Evolutionary conservation across 2,329 filamentous ascomycete species (phyloP), one percentile per base, ranked within the genome.

Genomic region (Trichoderma oligosporum): DNA sequence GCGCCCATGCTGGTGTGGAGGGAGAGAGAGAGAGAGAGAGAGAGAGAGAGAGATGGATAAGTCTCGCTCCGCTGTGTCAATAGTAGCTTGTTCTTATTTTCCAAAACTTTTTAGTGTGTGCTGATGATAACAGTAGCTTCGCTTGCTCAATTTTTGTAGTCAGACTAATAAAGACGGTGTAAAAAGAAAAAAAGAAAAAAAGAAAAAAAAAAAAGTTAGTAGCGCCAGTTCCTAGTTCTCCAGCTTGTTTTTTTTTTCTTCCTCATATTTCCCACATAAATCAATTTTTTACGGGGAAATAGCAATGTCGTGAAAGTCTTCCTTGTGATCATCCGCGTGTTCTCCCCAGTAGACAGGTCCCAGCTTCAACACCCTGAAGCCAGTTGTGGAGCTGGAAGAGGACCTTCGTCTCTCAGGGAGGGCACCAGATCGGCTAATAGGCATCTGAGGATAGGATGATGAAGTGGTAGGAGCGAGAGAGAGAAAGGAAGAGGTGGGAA

Each of bases 271-370:
- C n/a, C n/a, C n/a, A n/a, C n/a, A n/a, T n/a, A n/a, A n/a, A n/a
- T n/a, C n/a, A n/a, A n/a, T n/a, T n/a, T n/a, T n/a, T n/a, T 25
- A 58, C 20, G 56, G 56, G 16, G 49, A 55, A 11, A n/a, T 12
- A n/a, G 56, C 42, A 51, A 58, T 31, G 11, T 81, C 77, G 70
- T 78, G 71, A 68, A 74, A 84, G 74, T 85, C 82, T 44, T 73
- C 76, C 73, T 81, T 78, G 74, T 82, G 74, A 56, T 79, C 80
- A 61, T 76, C 81, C 20, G 73, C 72, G 70, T 83, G 80, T 75
- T 82, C 82, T 62, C 83, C 83, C 71, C 77, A 84, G 77, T 85
- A 82, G 59, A 86, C 82, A 31, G 83, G 83, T 22, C 81, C 81
- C 58, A 87, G 81, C 76, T 84, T 85, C 63, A 87, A 78, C 70